Conservation (phyloP, 768 basidiomycete genomes). For the Zangia roseola region DNA sequence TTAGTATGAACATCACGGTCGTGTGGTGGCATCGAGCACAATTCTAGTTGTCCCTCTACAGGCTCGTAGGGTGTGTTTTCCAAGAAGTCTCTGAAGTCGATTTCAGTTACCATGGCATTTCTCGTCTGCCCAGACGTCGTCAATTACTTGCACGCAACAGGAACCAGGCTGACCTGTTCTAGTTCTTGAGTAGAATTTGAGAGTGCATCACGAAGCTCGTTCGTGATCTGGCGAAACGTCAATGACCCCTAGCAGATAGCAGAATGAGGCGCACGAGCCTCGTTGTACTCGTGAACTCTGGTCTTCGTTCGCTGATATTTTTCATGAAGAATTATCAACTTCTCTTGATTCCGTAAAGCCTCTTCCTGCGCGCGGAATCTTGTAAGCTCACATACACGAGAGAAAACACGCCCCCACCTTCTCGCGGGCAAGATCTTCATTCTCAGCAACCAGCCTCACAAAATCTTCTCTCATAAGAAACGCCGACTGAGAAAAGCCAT, state of each 20-base stretch:
- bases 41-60: constrained; percentile 11
- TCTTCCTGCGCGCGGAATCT: constrained; percentile 9
- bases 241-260: neutral
- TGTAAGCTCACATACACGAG: neutral
- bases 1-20: neutral
- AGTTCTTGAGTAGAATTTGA: constrained; percentile 16
- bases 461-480: constrained; percentile 9
- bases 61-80: constrained; percentile 6
- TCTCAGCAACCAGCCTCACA: constrained; percentile 14
- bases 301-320: constrained; percentile 25
- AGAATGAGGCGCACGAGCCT: constrained; percentile 15
- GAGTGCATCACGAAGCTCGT: constrained; percentile 21
- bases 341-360: constrained; percentile 5
- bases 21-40: constrained; percentile 7
- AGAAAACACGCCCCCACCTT: constrained; percentile 6
- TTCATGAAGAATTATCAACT: constrained; percentile 9
- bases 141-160: neutral
- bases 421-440: constrained; percentile 12
- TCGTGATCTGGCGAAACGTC: constrained; percentile 13
- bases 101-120: constrained; percentile 11
- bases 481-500: constrained; percentile 4
- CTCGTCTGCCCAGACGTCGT: constrained; percentile 8
- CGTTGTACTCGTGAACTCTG: constrained; percentile 10
- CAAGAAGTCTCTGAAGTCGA: constrained; percentile 14
- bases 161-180: constrained; percentile 14